phyloP scores from a whole-genome alignment of 805 yeast genomes.

The Nakazawaea peltata region DNA sequence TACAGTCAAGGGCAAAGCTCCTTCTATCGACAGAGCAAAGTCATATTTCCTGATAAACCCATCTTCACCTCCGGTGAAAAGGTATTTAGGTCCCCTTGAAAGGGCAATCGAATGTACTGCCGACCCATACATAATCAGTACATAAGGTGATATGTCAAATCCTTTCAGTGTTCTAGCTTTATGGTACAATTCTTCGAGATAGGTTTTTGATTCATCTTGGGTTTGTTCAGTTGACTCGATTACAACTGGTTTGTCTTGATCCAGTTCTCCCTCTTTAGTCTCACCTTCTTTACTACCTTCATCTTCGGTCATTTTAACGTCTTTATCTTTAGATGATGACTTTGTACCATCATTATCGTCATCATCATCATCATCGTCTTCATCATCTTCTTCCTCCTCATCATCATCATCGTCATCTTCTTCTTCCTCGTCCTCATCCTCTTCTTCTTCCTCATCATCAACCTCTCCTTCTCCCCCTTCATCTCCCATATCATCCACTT shows the following conservation, averaged over 20 bases:
- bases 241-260: conserved; percentile 1
- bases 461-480: conserved; percentile 14
- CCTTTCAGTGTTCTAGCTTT: conserved; percentile 44
- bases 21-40: conserved; percentile 76
- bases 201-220: not conserved
- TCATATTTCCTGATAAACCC: conserved; percentile 90
- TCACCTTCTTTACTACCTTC: conserved; percentile 13
- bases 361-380: conserved; percentile 20
- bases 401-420: conserved; percentile 15
- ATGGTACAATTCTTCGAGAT: conserved; percentile 20
- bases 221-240: conserved; percentile 2
- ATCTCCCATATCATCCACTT: conserved; percentile 19
- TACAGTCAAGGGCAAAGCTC: conserved; percentile 78
- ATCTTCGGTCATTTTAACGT: conserved; percentile 14
- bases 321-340: conserved; percentile 13
- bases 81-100: conserved; percentile 75
- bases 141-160: conserved; percentile 74
- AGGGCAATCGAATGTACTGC: conserved; percentile 73
- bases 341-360: conserved; percentile 21
- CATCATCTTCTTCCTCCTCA: conserved; percentile 14
- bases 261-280: conserved; percentile 7
- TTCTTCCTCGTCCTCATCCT: conserved; percentile 17
- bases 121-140: conserved; percentile 77
- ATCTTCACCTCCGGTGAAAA: conserved; percentile 93
- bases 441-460: conserved; percentile 18